Conservation (phyloP, 495 filamentous ascomycete species). For the Xanthoparmelia taractica region DNA sequence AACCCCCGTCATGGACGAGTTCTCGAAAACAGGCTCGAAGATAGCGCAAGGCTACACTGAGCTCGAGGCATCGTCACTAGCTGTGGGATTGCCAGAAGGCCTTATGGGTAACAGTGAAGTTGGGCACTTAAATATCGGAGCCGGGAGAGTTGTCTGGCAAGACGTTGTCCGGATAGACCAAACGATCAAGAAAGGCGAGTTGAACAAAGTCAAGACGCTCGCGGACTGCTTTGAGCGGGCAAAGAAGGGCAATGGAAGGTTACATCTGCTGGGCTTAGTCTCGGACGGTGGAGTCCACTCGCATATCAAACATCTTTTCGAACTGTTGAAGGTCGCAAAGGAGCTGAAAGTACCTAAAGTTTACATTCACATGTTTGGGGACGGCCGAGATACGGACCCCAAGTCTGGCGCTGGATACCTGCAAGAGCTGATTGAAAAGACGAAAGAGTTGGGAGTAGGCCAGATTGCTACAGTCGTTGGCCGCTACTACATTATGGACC, state of each 20-base stretch:
- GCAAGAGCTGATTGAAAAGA: constrained; percentile 68
- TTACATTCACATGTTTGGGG: constrained; percentile 98
- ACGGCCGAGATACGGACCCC: constrained; percentile 95
- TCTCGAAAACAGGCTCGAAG: constrained; percentile 52
- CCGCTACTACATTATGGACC: constrained; percentile 98
- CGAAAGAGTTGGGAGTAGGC: constrained; percentile 76
- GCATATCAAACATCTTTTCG: constrained; percentile 87
- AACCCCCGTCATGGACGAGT: constrained; percentile 84
- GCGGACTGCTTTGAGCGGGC: constrained; percentile 69
- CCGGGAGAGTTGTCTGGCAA: constrained; percentile 96
- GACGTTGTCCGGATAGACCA: constrained; percentile 97
- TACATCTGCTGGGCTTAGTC: constrained; percentile 83
- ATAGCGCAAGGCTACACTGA: constrained; percentile 72
- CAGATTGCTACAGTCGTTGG: constrained; percentile 91
- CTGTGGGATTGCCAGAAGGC: constrained; percentile 90
- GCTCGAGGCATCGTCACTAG: constrained; percentile 90
- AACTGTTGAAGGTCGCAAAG: constrained; percentile 80
- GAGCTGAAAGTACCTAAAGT: constrained; percentile 78
- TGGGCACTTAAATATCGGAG: constrained; percentile 96
- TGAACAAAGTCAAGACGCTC: constrained; percentile 71
- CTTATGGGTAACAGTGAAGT: constrained; percentile 99
- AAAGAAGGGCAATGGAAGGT: constrained; percentile 80
- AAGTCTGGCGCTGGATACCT: constrained; percentile 83
- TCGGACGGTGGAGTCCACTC: constrained; percentile 95
- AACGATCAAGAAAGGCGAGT: constrained; percentile 80